Evolutionary conservation across 768 basidiomycete species (phyloP).

Genomic region (Vararia minispora): DNA sequence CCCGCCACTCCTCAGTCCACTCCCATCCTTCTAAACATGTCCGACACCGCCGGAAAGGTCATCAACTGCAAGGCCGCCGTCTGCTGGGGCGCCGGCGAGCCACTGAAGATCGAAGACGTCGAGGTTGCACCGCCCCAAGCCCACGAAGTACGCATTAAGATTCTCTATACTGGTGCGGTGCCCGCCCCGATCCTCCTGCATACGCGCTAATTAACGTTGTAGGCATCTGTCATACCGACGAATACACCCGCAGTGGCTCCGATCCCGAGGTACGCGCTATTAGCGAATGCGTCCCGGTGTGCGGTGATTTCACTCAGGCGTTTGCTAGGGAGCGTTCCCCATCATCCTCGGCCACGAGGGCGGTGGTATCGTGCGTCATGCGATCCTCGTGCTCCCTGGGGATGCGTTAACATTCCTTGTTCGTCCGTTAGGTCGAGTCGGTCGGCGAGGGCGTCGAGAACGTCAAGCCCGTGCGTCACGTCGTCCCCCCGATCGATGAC

Average conservation of each 20-base stretch:
- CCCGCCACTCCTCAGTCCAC: conserved; percentile 16
- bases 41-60: conserved; percentile 60
- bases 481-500: conserved; percentile 1
- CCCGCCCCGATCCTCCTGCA: background rate
- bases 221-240: conserved; percentile 97
- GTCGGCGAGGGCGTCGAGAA: conserved; percentile 90
- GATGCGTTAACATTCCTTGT: conserved; percentile 5
- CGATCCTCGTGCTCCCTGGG: background rate
- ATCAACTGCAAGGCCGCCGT: conserved; percentile 89
- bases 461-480: conserved; percentile 39
- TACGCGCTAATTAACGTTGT: background rate
- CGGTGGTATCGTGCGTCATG: conserved; percentile 68
- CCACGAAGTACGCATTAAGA: conserved; percentile 88
- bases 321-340: conserved; percentile 68
- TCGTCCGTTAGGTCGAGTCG: conserved; percentile 70
- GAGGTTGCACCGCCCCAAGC: conserved; percentile 87
- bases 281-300: conserved; percentile 8
- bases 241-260: conserved; percentile 92
- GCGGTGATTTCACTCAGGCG: conserved; percentile 8
- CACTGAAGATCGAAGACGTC: conserved; percentile 80
- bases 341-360: conserved; percentile 94
- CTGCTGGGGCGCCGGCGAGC: conserved; percentile 89
- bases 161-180: conserved; percentile 73
- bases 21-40: conserved; percentile 45
- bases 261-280: conserved; percentile 69